Conservation (phyloP, 805 yeast species). For the Kockiozyma suomiensis region DNA sequence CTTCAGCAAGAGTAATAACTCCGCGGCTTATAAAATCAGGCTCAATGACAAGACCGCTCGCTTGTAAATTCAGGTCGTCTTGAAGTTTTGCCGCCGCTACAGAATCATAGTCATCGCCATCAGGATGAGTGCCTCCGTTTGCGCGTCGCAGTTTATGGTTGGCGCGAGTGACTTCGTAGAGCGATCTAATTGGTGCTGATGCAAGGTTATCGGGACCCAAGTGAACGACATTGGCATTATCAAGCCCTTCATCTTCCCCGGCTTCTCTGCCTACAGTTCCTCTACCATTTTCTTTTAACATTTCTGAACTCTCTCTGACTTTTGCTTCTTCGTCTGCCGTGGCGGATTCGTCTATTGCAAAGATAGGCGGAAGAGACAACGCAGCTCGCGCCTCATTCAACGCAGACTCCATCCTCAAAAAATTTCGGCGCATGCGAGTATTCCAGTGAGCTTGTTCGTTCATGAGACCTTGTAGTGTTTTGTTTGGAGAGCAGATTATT, state of each 20-base stretch:
- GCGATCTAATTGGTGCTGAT: conserved; percentile 25
- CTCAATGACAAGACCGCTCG: conserved; percentile 20
- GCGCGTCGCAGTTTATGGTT: not conserved
- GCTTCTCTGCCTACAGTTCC: not conserved
- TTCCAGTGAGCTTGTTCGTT: conserved; percentile 27
- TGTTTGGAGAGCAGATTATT: conserved; percentile 22
- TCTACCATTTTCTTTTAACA: not conserved
- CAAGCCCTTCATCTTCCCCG: conserved; percentile 4
- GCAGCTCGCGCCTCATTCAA: conserved; percentile 22
- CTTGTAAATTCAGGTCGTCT: conserved; percentile 7
- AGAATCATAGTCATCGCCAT: not conserved
- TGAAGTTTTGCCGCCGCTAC: not conserved
- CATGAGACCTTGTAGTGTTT: conserved; percentile 16
- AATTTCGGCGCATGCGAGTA: conserved; percentile 11
- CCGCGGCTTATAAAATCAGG: conserved; percentile 28
- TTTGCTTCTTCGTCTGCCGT: conserved; percentile 24
- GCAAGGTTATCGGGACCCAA: conserved; percentile 21
- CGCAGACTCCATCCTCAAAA: conserved; percentile 19
- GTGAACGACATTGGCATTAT: not conserved
- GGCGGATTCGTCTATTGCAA: conserved; percentile 16
- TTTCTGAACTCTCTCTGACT: conserved; percentile 16
- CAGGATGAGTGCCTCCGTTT: not conserved
- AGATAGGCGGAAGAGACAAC: conserved; percentile 15
- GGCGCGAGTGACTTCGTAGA: conserved; percentile 22
- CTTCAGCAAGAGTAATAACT: conserved; percentile 21